phyloP scores from a whole-genome alignment of 2,329 filamentous ascomycete genomes.

The Curvularia spicifera region DNA sequence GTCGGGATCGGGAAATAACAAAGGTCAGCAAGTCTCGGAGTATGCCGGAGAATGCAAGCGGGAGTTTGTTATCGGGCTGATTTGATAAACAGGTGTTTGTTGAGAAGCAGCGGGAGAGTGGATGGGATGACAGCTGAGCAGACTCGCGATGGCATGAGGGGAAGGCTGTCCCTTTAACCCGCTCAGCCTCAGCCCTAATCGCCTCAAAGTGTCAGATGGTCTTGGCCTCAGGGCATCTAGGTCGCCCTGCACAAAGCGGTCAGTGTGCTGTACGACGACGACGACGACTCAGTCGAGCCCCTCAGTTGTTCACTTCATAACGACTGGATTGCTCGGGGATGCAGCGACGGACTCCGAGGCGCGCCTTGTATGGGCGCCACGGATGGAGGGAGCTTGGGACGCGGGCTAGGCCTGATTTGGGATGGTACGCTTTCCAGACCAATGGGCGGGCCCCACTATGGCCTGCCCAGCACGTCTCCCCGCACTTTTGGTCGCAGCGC shows the following conservation, averaged over 20 bases:
- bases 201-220: slow-evolving; percentile 3
- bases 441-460: slow-evolving; percentile 19
- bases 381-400: slow-evolving; percentile 13
- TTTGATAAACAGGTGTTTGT: slow-evolving; percentile 5
- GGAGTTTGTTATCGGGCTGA: slow-evolving; percentile 2
- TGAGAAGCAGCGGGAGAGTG: background rate
- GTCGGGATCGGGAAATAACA: slow-evolving; percentile 4
- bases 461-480: slow-evolving; percentile 13
- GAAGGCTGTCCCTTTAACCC: slow-evolving; percentile 22
- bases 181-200: slow-evolving; percentile 9
- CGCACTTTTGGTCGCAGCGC: slow-evolving; percentile 18
- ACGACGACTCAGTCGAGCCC: slow-evolving; percentile 12
- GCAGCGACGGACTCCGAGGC: slow-evolving; percentile 19
- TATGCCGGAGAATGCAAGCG: slow-evolving; percentile 5
- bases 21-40: slow-evolving; percentile 10
- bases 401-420: slow-evolving; percentile 6
- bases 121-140: slow-evolving; percentile 9
- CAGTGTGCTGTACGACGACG: slow-evolving; percentile 9
- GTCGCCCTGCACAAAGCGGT: slow-evolving; percentile 14
- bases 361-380: slow-evolving; percentile 11
- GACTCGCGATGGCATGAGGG: slow-evolving; percentile 16
- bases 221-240: slow-evolving; percentile 14
- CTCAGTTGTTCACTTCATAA: slow-evolving; percentile 9
- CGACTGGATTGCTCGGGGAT: slow-evolving; percentile 20
- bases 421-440: slow-evolving; percentile 14